These are phyloP conservation scores for Alternaria sp. DNA, from an alignment of 2,329 filamentous ascomycete species.

Conservation along the genomic window DNA sequence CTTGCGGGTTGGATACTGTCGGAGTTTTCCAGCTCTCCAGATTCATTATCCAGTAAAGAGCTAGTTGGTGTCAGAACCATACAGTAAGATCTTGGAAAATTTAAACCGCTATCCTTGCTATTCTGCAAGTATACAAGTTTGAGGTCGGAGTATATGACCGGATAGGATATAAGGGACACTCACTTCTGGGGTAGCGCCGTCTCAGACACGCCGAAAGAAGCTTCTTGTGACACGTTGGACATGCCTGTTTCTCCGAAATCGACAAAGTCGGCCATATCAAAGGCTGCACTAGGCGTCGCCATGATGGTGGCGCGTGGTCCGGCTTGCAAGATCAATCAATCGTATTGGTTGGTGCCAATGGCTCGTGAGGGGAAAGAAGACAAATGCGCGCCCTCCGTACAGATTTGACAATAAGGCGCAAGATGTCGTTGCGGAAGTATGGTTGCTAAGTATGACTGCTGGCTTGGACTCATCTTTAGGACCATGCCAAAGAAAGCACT, in stretches of 20 bases:
- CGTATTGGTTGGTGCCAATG: neutral
- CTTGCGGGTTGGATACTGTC: conserved; percentile 11
- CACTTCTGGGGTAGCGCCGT: conserved; percentile 19
- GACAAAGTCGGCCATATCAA: conserved; percentile 48
- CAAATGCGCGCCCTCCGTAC: conserved; percentile 26
- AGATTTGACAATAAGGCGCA: conserved; percentile 28
- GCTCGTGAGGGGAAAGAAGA: conserved; percentile 2
- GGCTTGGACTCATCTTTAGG: conserved; percentile 9
- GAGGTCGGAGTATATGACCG: neutral
- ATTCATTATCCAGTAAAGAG: neutral
- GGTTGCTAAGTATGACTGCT: conserved; percentile 18
- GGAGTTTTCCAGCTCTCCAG: conserved; percentile 9
- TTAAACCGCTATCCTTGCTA: neutral
- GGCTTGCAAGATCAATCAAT: neutral
- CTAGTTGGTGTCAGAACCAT: conserved; percentile 15
- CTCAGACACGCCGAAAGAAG: neutral
- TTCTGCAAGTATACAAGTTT: neutral
- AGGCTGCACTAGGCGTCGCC: conserved; percentile 32
- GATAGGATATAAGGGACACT: conserved; percentile 6
- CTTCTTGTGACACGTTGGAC: conserved; percentile 29
- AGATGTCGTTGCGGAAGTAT: conserved; percentile 11
- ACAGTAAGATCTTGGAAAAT: neutral
- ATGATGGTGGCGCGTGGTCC: conserved; percentile 22
- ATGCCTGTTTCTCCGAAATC: conserved; percentile 50
- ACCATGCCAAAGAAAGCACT: conserved; percentile 8